phyloP scores from a whole-genome alignment of 495 filamentous ascomycete species.

The Parathielavia hyrcaniae region DNA sequence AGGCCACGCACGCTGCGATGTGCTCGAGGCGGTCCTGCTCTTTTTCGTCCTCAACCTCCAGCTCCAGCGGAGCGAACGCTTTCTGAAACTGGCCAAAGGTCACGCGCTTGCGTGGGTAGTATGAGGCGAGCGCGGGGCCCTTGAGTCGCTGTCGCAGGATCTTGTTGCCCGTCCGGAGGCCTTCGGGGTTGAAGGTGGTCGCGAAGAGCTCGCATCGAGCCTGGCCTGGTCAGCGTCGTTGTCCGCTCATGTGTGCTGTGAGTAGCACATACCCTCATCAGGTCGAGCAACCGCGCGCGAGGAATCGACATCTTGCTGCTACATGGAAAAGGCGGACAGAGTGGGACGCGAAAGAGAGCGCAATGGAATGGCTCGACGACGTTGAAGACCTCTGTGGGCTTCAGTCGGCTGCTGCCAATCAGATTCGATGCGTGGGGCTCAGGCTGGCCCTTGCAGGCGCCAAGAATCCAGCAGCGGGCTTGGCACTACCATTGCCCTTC shows the following conservation, averaged over 20 bases:
- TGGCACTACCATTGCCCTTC: no score
- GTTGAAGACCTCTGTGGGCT: conserved; percentile 16
- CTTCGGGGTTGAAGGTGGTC: conserved; percentile 79
- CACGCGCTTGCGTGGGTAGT: conserved; percentile 73
- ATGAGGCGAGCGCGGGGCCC: conserved; percentile 70
- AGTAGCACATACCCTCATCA: conserved; percentile 61
- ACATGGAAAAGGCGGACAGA: conserved; percentile 21
- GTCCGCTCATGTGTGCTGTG: not conserved
- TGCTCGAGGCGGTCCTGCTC: conserved; percentile 75
- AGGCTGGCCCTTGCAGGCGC: not conserved
- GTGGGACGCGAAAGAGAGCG: not conserved
- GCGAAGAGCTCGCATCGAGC: conserved; percentile 86
- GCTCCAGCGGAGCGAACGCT: conserved; percentile 48
- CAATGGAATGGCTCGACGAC: conserved; percentile 15
- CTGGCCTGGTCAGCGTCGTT: conserved; percentile 41
- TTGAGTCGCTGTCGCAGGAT: conserved; percentile 76
- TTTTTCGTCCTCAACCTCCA: conserved; percentile 62
- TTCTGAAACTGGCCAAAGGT: conserved; percentile 63
- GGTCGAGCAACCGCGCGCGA: conserved; percentile 63
- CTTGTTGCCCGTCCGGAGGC: conserved; percentile 76
- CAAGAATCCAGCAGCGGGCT: not conserved
- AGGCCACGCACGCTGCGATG: conserved; percentile 48
- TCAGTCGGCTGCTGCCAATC: conserved; percentile 16
- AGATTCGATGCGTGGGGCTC: not conserved
- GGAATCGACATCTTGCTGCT: conserved; percentile 60